Evolutionary conservation across 306 rosid species (phyloP).

Genomic region (Pyrus bretschneideri): DNA sequence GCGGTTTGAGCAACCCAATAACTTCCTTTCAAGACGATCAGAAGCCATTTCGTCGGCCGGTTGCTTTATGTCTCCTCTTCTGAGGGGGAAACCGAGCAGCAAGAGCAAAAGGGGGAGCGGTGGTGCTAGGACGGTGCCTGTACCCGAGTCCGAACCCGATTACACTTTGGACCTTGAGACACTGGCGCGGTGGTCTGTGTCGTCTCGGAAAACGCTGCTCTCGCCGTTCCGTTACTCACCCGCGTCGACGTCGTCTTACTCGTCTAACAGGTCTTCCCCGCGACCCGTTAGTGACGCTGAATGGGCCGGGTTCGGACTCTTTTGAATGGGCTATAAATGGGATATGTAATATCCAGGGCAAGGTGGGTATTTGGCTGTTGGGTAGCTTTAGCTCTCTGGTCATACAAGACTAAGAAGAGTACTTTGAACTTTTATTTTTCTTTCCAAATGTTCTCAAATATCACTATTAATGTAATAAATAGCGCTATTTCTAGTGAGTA

Average conservation of each 20-base stretch:
- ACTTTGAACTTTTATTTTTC: background rate
- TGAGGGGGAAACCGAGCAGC: conserved; percentile 20
- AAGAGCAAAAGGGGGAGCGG: conserved; percentile 13
- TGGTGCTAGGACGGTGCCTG: background rate
- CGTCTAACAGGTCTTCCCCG: conserved; percentile 54
- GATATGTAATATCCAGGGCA: background rate
- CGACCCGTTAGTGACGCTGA: conserved; percentile 50
- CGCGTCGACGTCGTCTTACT: conserved; percentile 29
- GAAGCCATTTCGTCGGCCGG: conserved; percentile 44
- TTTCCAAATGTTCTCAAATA: too few relatives aligned
- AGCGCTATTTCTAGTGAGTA: too few relatives aligned
- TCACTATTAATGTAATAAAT: too few relatives aligned
- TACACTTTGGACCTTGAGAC: conserved; percentile 44
- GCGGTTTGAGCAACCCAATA: conserved; percentile 37
- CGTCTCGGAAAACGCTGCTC: conserved; percentile 39
- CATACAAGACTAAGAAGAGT: background rate
- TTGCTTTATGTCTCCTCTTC: conserved; percentile 66
- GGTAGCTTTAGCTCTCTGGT: background rate
- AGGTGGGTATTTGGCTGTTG: background rate
- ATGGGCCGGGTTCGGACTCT: conserved; percentile 85
- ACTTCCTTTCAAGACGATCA: conserved; percentile 20
- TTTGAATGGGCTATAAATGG: conserved; percentile 21
- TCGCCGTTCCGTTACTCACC: conserved; percentile 50
- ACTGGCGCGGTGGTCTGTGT: conserved; percentile 53
- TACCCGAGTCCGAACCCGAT: conserved; percentile 16